Evolutionary conservation across 352 stramenopile species (phyloP).

Genomic region (Globisporangium camurandrum): DNA sequence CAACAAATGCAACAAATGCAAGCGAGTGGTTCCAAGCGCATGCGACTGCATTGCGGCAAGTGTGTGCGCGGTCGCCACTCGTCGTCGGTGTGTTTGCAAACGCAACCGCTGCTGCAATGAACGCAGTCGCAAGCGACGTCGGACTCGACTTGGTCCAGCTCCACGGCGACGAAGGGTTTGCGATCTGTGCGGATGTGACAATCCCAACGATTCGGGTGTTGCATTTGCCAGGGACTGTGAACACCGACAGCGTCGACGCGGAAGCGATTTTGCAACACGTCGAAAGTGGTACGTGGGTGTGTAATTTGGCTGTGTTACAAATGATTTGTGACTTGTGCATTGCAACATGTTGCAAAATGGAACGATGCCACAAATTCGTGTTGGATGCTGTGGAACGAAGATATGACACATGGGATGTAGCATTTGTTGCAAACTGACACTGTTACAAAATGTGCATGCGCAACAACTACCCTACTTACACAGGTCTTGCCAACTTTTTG

Average conservation of each 20-base stretch:
- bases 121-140: conserved; percentile 76
- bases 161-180: conserved; percentile 93
- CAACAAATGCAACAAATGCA: conserved; percentile 12
- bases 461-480: no score
- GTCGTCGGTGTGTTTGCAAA: conserved; percentile 97
- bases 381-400: no score
- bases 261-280: conserved; percentile 70
- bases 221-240: conserved; percentile 85
- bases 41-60: conserved; percentile 47
- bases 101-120: conserved; percentile 90
- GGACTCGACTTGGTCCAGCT: conserved; percentile 97
- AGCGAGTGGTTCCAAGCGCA: conserved; percentile 81
- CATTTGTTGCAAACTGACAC: no score
- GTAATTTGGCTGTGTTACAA: no score
- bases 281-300: conserved; percentile 26
- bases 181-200: conserved; percentile 70
- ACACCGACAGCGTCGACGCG: conserved; percentile 62
- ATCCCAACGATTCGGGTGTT: conserved; percentile 92
- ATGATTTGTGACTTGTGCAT: no score
- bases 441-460: no score
- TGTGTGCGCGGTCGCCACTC: conserved; percentile 72
- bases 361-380: no score
- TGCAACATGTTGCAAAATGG: no score
- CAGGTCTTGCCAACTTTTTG: conserved; percentile 79
- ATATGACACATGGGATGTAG: no score